Base-by-base conservation (phyloP, 1,139 yeast genomes). In the Yamadazyma spencermartinsiae region DNA sequence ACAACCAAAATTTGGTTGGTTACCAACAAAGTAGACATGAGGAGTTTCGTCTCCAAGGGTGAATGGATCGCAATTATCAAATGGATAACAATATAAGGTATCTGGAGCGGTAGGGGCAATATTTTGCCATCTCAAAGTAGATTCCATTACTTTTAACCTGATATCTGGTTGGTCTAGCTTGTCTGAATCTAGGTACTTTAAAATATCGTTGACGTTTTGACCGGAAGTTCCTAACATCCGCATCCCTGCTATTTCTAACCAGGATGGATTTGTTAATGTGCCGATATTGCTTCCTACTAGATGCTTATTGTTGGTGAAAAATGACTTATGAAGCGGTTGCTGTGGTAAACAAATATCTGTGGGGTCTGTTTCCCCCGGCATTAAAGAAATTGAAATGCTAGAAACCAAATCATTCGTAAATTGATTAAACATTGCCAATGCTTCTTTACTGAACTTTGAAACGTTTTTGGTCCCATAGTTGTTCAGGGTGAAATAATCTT, bases 41-140 rank as follows among this genome's bases (percentile, higher is more conserved):
- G 98, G 98, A 15, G 86, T 76, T 52, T 84, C 86, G 4, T 66
- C 66, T 10, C 39, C 42, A 24, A 92, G 56, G 3, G 87, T 74
- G 59, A 92, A 89, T 2, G 98, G 98, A 59, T 94, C 98, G 4
- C 56, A 53, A 31, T 82, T 78, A n/a, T 77, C 74, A 54, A 74
- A 90, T 1, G 99, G 98, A 51, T 88, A 89, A 47, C 95, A 83
- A 68, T 86, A 86, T 32, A 92, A 65, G 0, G 99, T 94, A 54
- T 92, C 98, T 0, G 99, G 99, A 1, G 96, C 95, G 0, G 98
- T 89, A 2, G 98, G 98, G 0, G 88, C 83, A 27, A 87, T 69
- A 51, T 87, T 87, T 50, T 88, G 92, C 96, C 97, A 92, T 38
- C 70, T 65, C 29, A 94, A 58, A 1, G 86, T 83, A 6, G 80